These are phyloP conservation scores for Gastrolobium villosum DNA, from an alignment of 306 rosid species.

Conservation along the genomic window DNA sequence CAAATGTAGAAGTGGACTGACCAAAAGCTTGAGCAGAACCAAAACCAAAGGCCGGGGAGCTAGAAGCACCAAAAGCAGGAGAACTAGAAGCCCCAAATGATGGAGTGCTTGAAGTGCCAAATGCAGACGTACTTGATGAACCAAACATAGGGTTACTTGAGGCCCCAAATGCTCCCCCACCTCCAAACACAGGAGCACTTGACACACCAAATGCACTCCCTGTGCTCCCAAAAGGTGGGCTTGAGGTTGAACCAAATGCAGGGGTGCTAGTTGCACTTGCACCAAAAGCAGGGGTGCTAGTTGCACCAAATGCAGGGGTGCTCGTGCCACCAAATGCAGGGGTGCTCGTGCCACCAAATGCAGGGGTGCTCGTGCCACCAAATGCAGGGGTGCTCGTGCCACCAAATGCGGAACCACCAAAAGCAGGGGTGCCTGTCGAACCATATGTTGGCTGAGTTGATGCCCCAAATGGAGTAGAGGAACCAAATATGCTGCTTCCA, in stretches of 20 bases:
- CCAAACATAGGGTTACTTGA: constrained; percentile 70
- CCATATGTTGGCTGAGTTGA: constrained; percentile 73
- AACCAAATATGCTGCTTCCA: constrained; percentile 87
- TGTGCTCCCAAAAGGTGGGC: constrained; percentile 73
- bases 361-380: constrained; percentile 55
- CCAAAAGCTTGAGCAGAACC: constrained; percentile 75
- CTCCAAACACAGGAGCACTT: constrained; percentile 72
- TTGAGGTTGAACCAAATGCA: constrained; percentile 76
- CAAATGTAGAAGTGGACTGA: constrained; percentile 78
- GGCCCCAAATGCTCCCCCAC: constrained; percentile 81
- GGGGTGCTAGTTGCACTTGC: constrained; percentile 54
- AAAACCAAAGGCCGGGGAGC: constrained; percentile 76
- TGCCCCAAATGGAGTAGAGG: constrained; percentile 84
- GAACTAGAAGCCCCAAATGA: constrained; percentile 68
- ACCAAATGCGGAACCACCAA: constrained; percentile 81
- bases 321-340: constrained; percentile 62
- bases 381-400: constrained; percentile 58
- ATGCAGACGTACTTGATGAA: constrained; percentile 61
- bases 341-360: constrained; percentile 61
- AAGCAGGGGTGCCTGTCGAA: constrained; percentile 52
- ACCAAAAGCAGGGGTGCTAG: constrained; percentile 61
- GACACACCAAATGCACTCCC: constrained; percentile 71
- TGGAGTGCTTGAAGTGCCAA: constrained; percentile 64
- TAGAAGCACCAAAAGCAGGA: constrained; percentile 84
- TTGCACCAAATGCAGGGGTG: constrained; percentile 66